Evolutionary conservation across 495 filamentous ascomycete genomes (phyloP).

Genomic region (Cairneyella variabilis): DNA sequence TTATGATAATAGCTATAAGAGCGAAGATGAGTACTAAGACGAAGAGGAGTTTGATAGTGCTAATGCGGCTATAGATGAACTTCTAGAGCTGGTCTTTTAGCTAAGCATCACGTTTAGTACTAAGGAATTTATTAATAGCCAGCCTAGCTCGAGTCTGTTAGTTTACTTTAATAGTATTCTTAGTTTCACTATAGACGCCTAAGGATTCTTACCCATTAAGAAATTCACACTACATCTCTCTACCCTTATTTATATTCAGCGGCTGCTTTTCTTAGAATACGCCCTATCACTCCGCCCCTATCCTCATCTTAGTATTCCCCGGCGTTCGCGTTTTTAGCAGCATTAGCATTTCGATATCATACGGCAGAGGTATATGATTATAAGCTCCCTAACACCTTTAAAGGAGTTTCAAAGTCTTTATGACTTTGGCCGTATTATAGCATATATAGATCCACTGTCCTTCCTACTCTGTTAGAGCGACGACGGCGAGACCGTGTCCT

Average conservation of each 20-base stretch:
- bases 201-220: conserved; percentile 5
- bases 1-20: no score
- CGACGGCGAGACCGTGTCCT: conserved; percentile 8
- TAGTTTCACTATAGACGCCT: conserved; percentile 10
- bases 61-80: no score
- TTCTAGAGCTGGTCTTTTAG: no score
- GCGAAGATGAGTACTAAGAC: no score
- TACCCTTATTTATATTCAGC: conserved; percentile 15
- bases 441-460: conserved; percentile 4
- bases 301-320: conserved; percentile 6
- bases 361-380: conserved; percentile 4
- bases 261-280: no score
- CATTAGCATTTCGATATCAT: conserved; percentile 4
- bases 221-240: conserved; percentile 15
- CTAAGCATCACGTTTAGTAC: no score
- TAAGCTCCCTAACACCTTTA: not conserved
- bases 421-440: conserved; percentile 5
- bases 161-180: conserved; percentile 19
- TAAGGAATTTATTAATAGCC: conserved; percentile 12
- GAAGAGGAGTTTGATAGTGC: no score
- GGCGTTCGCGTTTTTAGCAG: conserved; percentile 3
- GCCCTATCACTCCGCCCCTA: conserved; percentile 9
- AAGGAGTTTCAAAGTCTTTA: conserved; percentile 7
- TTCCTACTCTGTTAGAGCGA: conserved; percentile 15
- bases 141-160: conserved; percentile 17